Evolutionary conservation across 768 basidiomycete species (phyloP), one percentile per base, ranked within the genome.

Genomic region (Cystobasidium onofrii): DNA sequence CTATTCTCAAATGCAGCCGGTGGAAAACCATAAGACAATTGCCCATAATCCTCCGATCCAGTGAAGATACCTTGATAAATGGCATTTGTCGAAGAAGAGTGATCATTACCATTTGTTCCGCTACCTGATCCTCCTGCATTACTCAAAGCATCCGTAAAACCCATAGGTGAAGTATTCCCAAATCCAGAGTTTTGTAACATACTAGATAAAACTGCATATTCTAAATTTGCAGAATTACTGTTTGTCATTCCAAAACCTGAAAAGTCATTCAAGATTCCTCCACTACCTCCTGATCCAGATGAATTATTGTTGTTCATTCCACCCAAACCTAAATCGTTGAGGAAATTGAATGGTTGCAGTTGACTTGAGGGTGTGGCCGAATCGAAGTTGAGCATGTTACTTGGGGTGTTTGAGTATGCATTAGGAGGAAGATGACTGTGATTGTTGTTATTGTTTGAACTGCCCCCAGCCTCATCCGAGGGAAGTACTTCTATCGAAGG

Each of bases 161-260:
- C 57, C 33, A 60, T 29, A 52, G 44, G 61, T 7, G 41, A 25
- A 1, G 41, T 76, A 46, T 57, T 23, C 15, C 88, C 86, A 76
- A 87, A 90, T 44, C 90, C 92, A 63, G 75, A 75, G 15, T 76
- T 77, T 64, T 78, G 76, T 27, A 98, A 85, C 79, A 98, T 94
- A 27, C 89, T 87, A 60, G 90, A 91, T 6, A 98, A 86, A 77
- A 96, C 95, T 61, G 91, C 91, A 81, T 96, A 98, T 80, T 98
- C 95, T 75, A 92, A 84, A 80, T 93, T 93, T 27, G 92, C 92
- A 10, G 90, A 29, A 60, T 60, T 60, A 29, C 33, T 60, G 20
- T 60, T 60, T 50, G 46, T 50, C 91, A 80, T 93, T 90, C 55
- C 91, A 92, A 64, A 50, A 3, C 46, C 46, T 50, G 46, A 50